These are phyloP conservation scores for Capsicum baccatum DNA, from an alignment of 257 asterid species.

Conservation along the genomic window DNA sequence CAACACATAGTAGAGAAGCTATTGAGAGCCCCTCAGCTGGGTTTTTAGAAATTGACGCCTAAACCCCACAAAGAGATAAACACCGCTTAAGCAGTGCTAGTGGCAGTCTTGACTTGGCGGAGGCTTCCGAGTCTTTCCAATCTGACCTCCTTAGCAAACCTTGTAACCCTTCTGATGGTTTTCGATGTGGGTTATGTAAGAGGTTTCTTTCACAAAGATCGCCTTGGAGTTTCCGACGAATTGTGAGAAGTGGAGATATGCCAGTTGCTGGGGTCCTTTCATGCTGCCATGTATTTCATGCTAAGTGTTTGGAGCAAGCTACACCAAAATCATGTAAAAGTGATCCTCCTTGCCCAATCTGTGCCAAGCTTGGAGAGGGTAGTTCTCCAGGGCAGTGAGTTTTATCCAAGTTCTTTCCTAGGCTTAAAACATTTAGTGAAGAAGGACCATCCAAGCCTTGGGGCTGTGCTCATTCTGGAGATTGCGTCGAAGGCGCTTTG, in stretches of 20 bases:
- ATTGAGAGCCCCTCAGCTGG: conserved; percentile 36
- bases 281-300: conserved; percentile 91
- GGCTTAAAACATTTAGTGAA: conserved; percentile 65
- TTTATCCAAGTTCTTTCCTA: conserved; percentile 70
- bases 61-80: conserved; percentile 62
- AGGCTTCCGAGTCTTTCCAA: conserved; percentile 61
- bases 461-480: conserved; percentile 85
- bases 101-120: conserved; percentile 72
- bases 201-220: conserved; percentile 90
- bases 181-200: conserved; percentile 83
- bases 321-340: conserved; percentile 78
- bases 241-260: conserved; percentile 86
- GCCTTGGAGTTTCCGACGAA: conserved; percentile 89
- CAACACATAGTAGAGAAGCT: conserved; percentile 48
- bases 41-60: conserved; percentile 47
- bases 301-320: conserved; percentile 90
- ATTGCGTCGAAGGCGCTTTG: conserved; percentile 85
- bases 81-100: conserved; percentile 72
- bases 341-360: conserved; percentile 94
- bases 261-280: conserved; percentile 93
- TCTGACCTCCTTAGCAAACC: conserved; percentile 47
- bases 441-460: conserved; percentile 77
- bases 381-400: conserved; percentile 61
- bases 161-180: conserved; percentile 56
- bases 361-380: conserved; percentile 66